Evolutionary conservation across 2,329 filamentous ascomycete species (phyloP).

Genomic region (Chalaropsis ovoidea): DNA sequence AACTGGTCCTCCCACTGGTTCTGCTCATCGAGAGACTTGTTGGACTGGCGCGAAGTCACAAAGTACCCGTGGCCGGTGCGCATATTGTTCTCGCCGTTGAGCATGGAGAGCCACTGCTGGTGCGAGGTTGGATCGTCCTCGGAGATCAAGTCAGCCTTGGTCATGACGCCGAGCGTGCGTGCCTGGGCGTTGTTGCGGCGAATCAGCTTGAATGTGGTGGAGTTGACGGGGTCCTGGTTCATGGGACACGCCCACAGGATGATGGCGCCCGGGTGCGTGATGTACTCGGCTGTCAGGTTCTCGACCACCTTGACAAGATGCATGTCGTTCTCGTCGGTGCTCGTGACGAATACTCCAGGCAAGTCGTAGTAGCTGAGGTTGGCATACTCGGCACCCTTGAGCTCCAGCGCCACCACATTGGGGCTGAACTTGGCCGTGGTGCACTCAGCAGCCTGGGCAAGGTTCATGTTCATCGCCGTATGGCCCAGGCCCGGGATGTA

Average conservation of each 20-base stretch:
- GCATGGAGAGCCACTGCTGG: slow-evolving; percentile 52
- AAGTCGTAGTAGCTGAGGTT: slow-evolving; percentile 77
- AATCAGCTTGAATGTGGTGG: slow-evolving; percentile 57
- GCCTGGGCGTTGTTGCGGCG: slow-evolving; percentile 44
- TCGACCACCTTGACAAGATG: slow-evolving; percentile 63
- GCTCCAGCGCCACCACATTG: slow-evolving; percentile 67
- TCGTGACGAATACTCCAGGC: slow-evolving; percentile 68
- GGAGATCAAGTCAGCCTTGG: slow-evolving; percentile 68
- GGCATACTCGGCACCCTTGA: slow-evolving; percentile 59
- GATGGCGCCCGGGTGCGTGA: slow-evolving; percentile 57
- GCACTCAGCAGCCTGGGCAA: slow-evolving; percentile 34
- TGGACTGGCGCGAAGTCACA: slow-evolving; percentile 58
- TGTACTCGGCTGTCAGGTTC: slow-evolving; percentile 60
- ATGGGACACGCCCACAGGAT: slow-evolving; percentile 70
- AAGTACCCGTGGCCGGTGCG: slow-evolving; percentile 64
- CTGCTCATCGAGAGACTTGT: slow-evolving; percentile 44
- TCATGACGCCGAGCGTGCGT: slow-evolving; percentile 65
- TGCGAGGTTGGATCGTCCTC: slow-evolving; percentile 39
- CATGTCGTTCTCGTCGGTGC: slow-evolving; percentile 51
- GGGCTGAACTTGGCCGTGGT: slow-evolving; percentile 64
- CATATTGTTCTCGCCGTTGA: slow-evolving; percentile 47
- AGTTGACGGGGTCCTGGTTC: slow-evolving; percentile 68
- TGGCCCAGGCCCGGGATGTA: slow-evolving; percentile 46
- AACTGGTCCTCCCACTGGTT: slow-evolving; percentile 44
- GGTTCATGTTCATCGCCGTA: slow-evolving; percentile 31